Conservation (phyloP, 305 asterid genomes). For the Andrographis paniculata region DNA sequence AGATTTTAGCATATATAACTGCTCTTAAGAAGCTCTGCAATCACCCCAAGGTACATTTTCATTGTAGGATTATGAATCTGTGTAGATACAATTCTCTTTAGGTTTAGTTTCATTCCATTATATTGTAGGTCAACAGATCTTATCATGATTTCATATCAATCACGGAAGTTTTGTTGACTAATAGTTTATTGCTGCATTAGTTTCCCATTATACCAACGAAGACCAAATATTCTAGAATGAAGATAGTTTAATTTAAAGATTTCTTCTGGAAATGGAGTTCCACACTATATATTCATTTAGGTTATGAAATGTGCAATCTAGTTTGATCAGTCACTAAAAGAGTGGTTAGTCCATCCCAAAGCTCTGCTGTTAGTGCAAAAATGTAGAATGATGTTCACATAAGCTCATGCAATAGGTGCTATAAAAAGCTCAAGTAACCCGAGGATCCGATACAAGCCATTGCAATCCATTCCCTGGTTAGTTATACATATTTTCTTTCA, state of each 20-base stretch:
- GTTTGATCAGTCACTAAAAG: too few species aligned
- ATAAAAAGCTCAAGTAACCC: too few species aligned
- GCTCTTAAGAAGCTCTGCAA: conserved; percentile 98
- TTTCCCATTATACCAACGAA: neutral
- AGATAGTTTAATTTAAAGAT: too few species aligned
- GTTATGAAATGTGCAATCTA: too few species aligned
- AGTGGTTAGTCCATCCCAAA: too few species aligned
- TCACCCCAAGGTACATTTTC: conserved; percentile 80
- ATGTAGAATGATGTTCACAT: neutral
- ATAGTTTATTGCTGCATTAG: conserved; percentile 7
- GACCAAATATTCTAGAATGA: neutral
- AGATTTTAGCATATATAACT: conserved; percentile 91
- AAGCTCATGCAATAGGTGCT: too few species aligned
- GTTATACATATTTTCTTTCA: neutral
- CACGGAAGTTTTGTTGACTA: conserved; percentile 6
- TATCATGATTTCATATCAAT: conserved; percentile 14
- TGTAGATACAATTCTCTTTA: conserved; percentile 11
- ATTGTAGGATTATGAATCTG: conserved; percentile 4
- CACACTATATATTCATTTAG: too few species aligned
- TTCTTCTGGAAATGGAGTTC: neutral
- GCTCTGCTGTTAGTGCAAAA: neutral
- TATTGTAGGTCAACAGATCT: conserved; percentile 7
- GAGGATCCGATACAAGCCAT: neutral
- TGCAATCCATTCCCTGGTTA: neutral
- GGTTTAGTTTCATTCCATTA: conserved; percentile 11